phyloP scores from a whole-genome alignment of 257 asterid species.

The Striga asiatica region DNA sequence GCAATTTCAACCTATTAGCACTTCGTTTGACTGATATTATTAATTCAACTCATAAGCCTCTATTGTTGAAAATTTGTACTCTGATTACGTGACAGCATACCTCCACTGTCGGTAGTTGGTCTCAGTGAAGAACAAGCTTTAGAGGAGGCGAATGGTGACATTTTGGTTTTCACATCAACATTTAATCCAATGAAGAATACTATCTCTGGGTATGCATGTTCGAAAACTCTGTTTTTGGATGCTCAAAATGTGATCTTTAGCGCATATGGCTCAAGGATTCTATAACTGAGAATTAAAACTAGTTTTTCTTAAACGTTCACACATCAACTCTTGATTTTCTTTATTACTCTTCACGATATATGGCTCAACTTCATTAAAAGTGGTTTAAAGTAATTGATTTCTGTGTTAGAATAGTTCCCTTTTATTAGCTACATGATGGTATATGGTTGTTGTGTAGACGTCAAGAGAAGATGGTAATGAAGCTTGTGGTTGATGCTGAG shows the following conservation, averaged over 20 bases:
- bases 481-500: conserved; percentile 79
- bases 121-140: conserved; percentile 75
- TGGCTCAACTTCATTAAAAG: not conserved
- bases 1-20: too few species aligned
- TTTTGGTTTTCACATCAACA: conserved; percentile 66
- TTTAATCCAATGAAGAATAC: conserved; percentile 99
- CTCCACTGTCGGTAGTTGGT: conserved; percentile 91
- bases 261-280: too few species aligned
- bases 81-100: conserved; percentile 77
- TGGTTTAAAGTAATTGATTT: not conserved
- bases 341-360: not conserved
- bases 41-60: too few species aligned
- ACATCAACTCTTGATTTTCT: not conserved
- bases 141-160: conserved; percentile 68
- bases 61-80: too few species aligned
- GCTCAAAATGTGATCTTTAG: not conserved
- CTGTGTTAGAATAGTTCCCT: not conserved
- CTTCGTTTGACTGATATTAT: too few species aligned
- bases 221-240: not conserved
- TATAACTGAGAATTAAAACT: not conserved
- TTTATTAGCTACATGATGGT: conserved; percentile 12
- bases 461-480: conserved; percentile 81
- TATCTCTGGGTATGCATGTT: conserved; percentile 63
- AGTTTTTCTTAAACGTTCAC: not conserved
- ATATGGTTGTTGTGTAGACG: conserved; percentile 40